Conservation (phyloP, 2,329 filamentous ascomycete species). For the Aureobasidium namibiae region DNA sequence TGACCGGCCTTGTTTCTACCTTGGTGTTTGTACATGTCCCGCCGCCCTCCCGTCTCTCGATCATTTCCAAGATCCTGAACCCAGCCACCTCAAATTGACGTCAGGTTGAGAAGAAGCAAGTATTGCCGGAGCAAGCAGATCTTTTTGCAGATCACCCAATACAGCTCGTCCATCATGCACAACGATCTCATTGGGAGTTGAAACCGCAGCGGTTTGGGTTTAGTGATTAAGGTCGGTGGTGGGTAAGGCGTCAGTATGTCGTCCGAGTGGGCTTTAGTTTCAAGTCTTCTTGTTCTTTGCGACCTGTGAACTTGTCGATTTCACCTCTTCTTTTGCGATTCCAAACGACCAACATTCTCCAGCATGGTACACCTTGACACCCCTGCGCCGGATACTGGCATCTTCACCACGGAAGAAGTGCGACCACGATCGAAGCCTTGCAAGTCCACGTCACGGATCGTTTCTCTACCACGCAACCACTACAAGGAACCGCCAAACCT, state of each 20-base stretch:
- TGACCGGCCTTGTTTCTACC: not conserved
- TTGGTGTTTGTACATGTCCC: not conserved
- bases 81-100: not conserved
- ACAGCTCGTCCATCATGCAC: not conserved
- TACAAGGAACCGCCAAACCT: conserved; percentile 23
- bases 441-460: conserved; percentile 19
- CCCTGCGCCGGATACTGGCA: conserved; percentile 22
- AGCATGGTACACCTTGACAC: conserved; percentile 16
- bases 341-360: not conserved
- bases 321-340: not conserved
- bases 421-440: conserved; percentile 16
- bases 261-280: not conserved
- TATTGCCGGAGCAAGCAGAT: not conserved
- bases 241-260: not conserved
- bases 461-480: conserved; percentile 20
- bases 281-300: not conserved
- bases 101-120: conserved; percentile 6
- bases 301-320: not conserved
- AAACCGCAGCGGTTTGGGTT: not conserved
- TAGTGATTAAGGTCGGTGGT: not conserved
- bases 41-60: not conserved
- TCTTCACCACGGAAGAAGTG: conserved; percentile 23
- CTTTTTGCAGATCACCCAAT: not conserved
- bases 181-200: conserved; percentile 2
- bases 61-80: not conserved